Percentiles rank a stretch among this genome's conserved stretches.
phyloP scores from a whole-genome alignment of 257 asterid species.

The Cruciata laevipes region DNA sequence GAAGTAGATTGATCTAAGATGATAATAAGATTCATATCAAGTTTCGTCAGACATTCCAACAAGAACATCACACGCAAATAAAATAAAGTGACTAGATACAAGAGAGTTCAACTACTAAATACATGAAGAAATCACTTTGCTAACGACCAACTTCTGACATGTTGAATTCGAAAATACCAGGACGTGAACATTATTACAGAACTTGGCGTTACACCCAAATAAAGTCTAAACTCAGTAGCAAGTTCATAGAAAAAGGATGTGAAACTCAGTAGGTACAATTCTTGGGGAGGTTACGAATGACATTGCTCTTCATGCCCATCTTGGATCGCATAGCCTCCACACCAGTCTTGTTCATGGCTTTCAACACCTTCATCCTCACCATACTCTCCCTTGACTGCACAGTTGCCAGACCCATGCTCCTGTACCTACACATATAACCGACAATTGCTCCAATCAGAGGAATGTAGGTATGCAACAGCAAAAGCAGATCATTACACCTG shows the following conservation, averaged over 20 bases:
- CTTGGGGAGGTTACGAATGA: constrained; percentile 83
- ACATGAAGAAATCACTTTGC: neutral
- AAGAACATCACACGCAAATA: neutral
- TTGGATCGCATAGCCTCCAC: constrained; percentile 78
- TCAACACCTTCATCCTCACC: constrained; percentile 72
- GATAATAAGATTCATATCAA: too few relatives aligned
- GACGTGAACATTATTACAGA: neutral
- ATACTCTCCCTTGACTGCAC: constrained; percentile 68
- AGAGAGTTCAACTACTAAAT: neutral
- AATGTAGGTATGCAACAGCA: neutral
- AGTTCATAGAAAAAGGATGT: neutral
- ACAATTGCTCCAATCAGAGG: neutral
- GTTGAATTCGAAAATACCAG: neutral
- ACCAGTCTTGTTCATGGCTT: constrained; percentile 63
- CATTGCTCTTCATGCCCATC: constrained; percentile 89
- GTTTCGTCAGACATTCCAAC: too few relatives aligned
- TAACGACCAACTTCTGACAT: neutral
- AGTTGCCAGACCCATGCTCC: constrained; percentile 82
- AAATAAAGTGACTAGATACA: neutral
- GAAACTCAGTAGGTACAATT: constrained; percentile 51
- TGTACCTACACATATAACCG: constrained; percentile 44
- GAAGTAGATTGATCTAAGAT: too few relatives aligned
- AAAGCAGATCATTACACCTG: neutral
- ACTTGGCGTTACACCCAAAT: neutral
- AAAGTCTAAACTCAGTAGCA: neutral